Base-by-base conservation (phyloP, 495 filamentous ascomycete genomes). In the Platismatia glauca region DNA sequence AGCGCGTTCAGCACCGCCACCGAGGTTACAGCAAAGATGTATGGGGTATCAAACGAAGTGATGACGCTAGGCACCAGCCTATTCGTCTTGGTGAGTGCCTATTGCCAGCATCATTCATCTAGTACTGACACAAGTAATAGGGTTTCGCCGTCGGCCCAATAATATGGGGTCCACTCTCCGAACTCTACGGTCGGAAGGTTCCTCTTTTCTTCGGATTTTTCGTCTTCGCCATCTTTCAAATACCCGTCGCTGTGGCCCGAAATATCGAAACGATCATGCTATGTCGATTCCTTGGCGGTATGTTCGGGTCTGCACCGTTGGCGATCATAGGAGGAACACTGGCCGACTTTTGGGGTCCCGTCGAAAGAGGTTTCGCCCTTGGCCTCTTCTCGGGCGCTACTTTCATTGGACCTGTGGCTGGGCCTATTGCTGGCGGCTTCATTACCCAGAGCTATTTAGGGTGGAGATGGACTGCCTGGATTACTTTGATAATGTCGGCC, bases 121-220 rank as follows among this genome's bases (percentile, higher is more conserved):
- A 24, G 4, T 18, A 9, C 65, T 67, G 48, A 65, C 57, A 29
- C 4, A 27, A 0, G 2, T 2, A 9, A 11, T 35, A 68, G 66
- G 68, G 78, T 0, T 81, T 79, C 57, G 74, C 75, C 9, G 64
- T 78, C 8, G 84, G 82, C 3, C 84, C 84, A 11, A 63, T 81
- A 0, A 61, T 84, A n/a, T 86, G 78, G 76, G 82, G 78, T 2
- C 91, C 91, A 0, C 73, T 88, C 18, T 91, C 88, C 15, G 91
- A 97, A 70, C 74, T 97, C 29, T 82, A 82, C 64, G 91, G 91
- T 64, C 81, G 89, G 46, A 79, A 78, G 56, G 57, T 58, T 31
- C 82, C 82, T 18, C 65, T 86, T 3, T 77, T 82, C 63, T 57
- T 76, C n/a, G 81, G 81, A 22, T 74, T 78, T 62, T 58, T 75